Base-by-base conservation (phyloP, 1,139 yeast genomes). In the Candida sojae region DNA sequence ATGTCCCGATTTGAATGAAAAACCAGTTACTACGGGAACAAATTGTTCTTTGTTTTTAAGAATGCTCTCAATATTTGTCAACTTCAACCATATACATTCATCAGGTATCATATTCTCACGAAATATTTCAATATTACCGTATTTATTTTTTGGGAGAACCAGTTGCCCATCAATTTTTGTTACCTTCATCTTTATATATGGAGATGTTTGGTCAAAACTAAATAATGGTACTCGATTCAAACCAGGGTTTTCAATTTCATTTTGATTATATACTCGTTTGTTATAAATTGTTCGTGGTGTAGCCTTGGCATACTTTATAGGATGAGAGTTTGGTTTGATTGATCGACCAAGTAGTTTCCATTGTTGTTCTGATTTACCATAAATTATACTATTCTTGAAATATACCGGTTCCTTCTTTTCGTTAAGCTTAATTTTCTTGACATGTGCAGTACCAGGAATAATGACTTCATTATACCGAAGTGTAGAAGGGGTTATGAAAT, bases 301-400 rank as follows among this genome's bases (percentile, higher is more conserved):
- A 1, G 64, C 54, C 17, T 46, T 58, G 1, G 66, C 57, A 1
- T 49, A 41, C 47, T 66, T 70, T 5, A 69, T 54, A 1, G 66
- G 67, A 1, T 43, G 44, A 44, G 66, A 58, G 0, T 50, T 57
- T 4, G 62, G 60, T 31, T 48, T 53, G 8, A 71, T 54, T 6
- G 75, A 68, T 42, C 77, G 53, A 1, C 75, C 77, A 23, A 69
- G 51, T 47, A 70, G 63, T 49, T 68, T 71, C 77, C 77, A 72
- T 45, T 70, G 76, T 23, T 63, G 66, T 45, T 62, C 67, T 0
- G 77, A 70, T 52, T 67, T 71, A 2, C 75, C 75, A 3, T 63
- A 63, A 7, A 62, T 40, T 1, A 71, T 51, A 8, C 58, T 47
- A 39, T 61, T 58, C 44, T 64, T 62, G 44, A 64, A 65, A 51